Evolutionary conservation across 116 monocot genomes (phyloP), one percentile per base, ranked within the genome.

Genomic region (Dioscorea cayenensis): DNA sequence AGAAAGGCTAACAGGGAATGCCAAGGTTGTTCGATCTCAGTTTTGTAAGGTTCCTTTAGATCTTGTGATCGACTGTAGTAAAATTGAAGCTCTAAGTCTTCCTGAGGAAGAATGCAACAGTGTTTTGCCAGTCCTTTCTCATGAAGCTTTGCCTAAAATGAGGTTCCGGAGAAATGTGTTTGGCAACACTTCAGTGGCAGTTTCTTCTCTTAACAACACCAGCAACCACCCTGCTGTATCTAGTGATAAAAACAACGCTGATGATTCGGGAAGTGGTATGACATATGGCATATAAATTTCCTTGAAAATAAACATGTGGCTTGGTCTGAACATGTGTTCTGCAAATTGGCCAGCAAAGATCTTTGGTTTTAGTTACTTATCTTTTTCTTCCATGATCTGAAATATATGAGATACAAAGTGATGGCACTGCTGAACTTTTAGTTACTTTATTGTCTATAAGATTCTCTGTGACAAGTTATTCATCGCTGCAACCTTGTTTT

Each of bases 21-120:
- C 84, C 28, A 84, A 80, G 67, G 77, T 84, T 71, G 77, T 84
- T 67, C 77, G 84, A 35, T 74, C 80, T 3, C 84, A 80, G 71
- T 84, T 84, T 60, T 80, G 84, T 68, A 80, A 71, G 59, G 71
- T 84, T 64, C 84, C 84, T 63, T 62, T 80, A 59, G 80, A 84
- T 70, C 77, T 84, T 64, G 71, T 84, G 36, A 80, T 84, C 68
- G 84, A 84, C 52, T 77, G 77, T 71, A 60, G 63, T 63, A 80
- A 68, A 73, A 51, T 74, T 36, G 55, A 80, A 67, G 83, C 69
- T 68, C 14, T 76, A 36, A 76, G 66, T 60, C 52, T 21, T n/a
- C 59, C 12, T 36, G 75, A 63, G 16, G 79, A 78, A 65, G 64
- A 32, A 32, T 32, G 72, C 51, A 64, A 22, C 52, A 79, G 12